A percentile compares a stretch with the other conserved stretches of the same genome.
These are phyloP conservation scores for Starmerella kuoi DNA, from an alignment of 805 yeast genomes.

Conservation along the genomic window DNA sequence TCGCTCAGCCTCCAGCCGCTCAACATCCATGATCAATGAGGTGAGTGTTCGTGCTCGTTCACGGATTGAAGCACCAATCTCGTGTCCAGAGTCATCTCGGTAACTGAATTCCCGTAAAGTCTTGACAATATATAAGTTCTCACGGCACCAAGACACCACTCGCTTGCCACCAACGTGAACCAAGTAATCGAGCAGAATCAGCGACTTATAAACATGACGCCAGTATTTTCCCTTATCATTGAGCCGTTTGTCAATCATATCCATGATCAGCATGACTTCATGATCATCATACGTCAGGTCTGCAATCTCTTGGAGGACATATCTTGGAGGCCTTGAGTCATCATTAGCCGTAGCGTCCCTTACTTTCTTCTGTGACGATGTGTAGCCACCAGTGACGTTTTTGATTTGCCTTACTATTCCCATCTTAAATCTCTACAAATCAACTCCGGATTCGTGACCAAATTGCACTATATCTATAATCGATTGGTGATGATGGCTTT, in stretches of 20 bases:
- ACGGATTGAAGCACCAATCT: slow-evolving; percentile 79
- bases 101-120: slow-evolving; percentile 83
- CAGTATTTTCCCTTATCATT: slow-evolving; percentile 95
- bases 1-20: slow-evolving; percentile 62
- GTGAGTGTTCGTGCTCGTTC: slow-evolving; percentile 86
- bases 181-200: slow-evolving; percentile 77
- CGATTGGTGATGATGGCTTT: neutral
- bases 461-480: neutral
- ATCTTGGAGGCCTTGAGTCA: slow-evolving; percentile 66
- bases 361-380: slow-evolving; percentile 72
- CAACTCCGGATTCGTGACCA: neutral
- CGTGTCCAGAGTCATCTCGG: slow-evolving; percentile 62
- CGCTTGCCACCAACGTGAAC: slow-evolving; percentile 78
- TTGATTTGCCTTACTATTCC: slow-evolving; percentile 74
- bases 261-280: slow-evolving; percentile 82
- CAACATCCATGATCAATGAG: slow-evolving; percentile 66
- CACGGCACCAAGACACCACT: slow-evolving; percentile 84
- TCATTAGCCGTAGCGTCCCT: slow-evolving; percentile 86
- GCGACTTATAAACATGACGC: slow-evolving; percentile 88
- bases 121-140: slow-evolving; percentile 75
- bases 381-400: slow-evolving; percentile 82
- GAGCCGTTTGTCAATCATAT: slow-evolving; percentile 79
- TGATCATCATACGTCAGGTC: slow-evolving; percentile 55
- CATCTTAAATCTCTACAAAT: too few species aligned
- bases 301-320: slow-evolving; percentile 74